Evolutionary conservation across 2,329 filamentous ascomycete genomes (phyloP), one percentile per base, ranked within the genome.

Genomic region (Chaetothyriales sp.): DNA sequence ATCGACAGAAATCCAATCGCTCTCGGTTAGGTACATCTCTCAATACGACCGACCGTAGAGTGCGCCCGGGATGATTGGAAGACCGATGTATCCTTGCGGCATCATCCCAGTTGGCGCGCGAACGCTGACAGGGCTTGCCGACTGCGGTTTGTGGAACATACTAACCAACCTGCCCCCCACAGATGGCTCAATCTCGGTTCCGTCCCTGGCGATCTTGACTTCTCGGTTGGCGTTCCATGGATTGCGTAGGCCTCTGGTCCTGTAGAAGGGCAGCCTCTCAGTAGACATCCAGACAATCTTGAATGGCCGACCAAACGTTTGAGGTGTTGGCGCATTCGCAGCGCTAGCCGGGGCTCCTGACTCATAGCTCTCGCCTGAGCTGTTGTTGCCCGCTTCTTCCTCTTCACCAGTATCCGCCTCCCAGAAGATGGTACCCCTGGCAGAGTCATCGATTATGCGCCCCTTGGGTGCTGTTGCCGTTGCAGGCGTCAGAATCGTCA

Each of bases 341-440:
- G 46, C 20, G 9, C 2, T 19, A 19, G 46, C 8, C 18, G 9
- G 18, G 2, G 51, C 36, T 39, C 32, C 32, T 5, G 53, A 54
- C 43, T 57, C 56, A 20, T 57, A 49, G n/a, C 51, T 52, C 49
- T 53, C 54, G 2, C 53, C 55, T 12, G 57, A 56, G 12, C 52
- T 19, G 43, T 59, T 53, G 2, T 59, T 53, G 2, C 49, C 53
- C 10, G 32, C 36, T n/a, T 57, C 56, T n/a, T 75, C 75, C 18
- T 54, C 55, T 2, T 47, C 45, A 1, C 66, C 64, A 28, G 73
- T 67, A 47, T 90, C 83, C 5, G 83, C 82, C 65, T 96, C 90
- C 90, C 90, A 96, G 62, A 96, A 96, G 43, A 95, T 95, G 0
- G 89, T 95, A 0, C 90, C 90, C n/a, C 90, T 78, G 0, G 86